Evolutionary conservation across 2,329 filamentous ascomycete species (phyloP), one percentile per base, ranked within the genome.

Genomic region (Chaetomiaceae sp.): DNA sequence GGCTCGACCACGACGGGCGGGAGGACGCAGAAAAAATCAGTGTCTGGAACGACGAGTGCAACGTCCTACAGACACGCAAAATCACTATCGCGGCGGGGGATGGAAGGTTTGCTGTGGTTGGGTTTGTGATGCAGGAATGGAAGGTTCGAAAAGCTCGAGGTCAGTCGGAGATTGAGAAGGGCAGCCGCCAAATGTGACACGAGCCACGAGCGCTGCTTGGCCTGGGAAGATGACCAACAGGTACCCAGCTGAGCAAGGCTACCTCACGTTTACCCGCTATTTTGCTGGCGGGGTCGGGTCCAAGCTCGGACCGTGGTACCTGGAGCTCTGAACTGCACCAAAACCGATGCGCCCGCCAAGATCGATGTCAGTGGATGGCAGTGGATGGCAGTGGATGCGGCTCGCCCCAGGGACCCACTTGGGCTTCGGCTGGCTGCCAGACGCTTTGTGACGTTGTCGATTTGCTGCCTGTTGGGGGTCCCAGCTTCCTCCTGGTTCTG

Each of bases 381-480:
- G n/a, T 17, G 47, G 31, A 27, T 14, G 34, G 25, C 23, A 41
- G 43, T 33, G 47, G 40, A 43, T 51, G 53, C 53, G 42, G 49
- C 49, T 52, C 49, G 49, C 42, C 53, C 33, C 45, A 44, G 21
- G 12, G 54, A 48, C 48, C 55, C 51, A 53, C 51, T 51, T 48
- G 51, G 53, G 53, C 52, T 51, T 48, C 51, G 53, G 53, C 52
- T 51, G 44, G 50, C 48, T 49, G 47, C n/a, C n/a, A n/a, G 30
- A 50, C 43, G 48, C 51, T 55, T 54, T 60, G 58, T 63, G 61
- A 63, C 61, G 61, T 63, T 62, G 59, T 62, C 59, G 55, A 61
- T 58, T 58, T 60, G 61, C 59, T 63, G 61, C 61, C 61, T 63
- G 55, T 46, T 54, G 52, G 40, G n/a, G n/a, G 43, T 30, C 46